Conservation (phyloP, 257 asterid species). For the Scutellaria galericulata region DNA sequence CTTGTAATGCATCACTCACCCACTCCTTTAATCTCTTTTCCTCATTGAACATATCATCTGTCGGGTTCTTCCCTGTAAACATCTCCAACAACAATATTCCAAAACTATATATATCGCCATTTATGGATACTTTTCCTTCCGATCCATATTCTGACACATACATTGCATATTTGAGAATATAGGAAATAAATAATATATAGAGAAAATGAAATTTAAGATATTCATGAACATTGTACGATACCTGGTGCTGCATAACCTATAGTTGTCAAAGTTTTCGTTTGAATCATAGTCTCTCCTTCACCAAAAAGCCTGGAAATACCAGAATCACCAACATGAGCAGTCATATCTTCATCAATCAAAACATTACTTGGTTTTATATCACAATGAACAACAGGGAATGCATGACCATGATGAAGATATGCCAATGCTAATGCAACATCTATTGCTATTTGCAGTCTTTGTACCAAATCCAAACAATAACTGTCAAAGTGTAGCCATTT, state of each 20-base stretch:
- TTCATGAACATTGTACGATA: neutral
- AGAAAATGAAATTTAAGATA: too few relatives aligned
- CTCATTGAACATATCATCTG: too few relatives aligned
- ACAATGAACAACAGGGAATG: constrained; percentile 4
- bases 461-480: neutral
- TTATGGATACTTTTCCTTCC: constrained; percentile 43
- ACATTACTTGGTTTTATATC: constrained; percentile 9
- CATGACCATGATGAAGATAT: neutral
- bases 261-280: neutral
- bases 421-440: constrained; percentile 6
- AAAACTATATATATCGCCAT: neutral
- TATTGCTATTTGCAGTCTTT: neutral
- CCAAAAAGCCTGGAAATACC: neutral
- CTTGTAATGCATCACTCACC: constrained; percentile 33
- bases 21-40: neutral
- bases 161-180: neutral
- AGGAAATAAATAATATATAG: neutral
- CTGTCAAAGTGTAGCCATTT: neutral
- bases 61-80: too few relatives aligned
- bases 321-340: neutral
- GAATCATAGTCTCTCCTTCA: neutral
- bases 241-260: neutral
- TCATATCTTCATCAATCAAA: neutral
- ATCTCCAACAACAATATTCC: too few relatives aligned
- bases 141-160: constrained; percentile 40